phyloP scores from a whole-genome alignment of 176 grass and related monocot species.

The Triticum urartu region DNA sequence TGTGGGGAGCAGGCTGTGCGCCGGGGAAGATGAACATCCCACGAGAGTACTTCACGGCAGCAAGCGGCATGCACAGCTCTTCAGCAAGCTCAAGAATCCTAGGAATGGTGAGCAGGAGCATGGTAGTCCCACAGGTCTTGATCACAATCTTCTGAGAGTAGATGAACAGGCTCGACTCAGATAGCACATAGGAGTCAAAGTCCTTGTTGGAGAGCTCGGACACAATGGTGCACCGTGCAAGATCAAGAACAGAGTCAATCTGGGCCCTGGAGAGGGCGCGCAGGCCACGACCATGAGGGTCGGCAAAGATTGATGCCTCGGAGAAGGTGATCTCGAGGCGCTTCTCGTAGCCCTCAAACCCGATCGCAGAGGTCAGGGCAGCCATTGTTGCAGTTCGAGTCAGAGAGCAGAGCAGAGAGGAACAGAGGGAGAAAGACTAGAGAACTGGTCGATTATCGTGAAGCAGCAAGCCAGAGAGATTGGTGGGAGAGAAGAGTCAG shows the following conservation, averaged over 20 bases:
- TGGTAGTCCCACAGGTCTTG: conserved; percentile 83
- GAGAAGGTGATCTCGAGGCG: conserved; percentile 73
- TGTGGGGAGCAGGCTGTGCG: conserved; percentile 72
- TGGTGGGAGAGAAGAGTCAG: conserved; percentile 37
- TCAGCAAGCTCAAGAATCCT: conserved; percentile 73
- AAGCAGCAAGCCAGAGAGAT: conserved; percentile 71
- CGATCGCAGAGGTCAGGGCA: conserved; percentile 47
- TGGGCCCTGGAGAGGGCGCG: conserved; percentile 69
- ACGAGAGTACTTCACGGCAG: conserved; percentile 72
- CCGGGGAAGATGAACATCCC: conserved; percentile 70
- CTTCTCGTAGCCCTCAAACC: conserved; percentile 82
- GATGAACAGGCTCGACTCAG: conserved; percentile 80
- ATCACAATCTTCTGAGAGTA: conserved; percentile 65
- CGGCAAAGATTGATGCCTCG: conserved; percentile 50
- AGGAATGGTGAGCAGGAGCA: conserved; percentile 72
- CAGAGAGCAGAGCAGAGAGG: conserved; percentile 30
- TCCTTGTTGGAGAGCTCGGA: conserved; percentile 74
- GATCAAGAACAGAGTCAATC: conserved; percentile 74
- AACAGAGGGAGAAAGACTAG: conserved; percentile 31
- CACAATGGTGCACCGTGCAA: conserved; percentile 78
- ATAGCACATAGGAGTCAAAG: conserved; percentile 72
- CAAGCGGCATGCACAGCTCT: conserved; percentile 58
- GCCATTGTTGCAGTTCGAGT: conserved; percentile 49
- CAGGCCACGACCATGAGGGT: conserved; percentile 54
- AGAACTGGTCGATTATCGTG: conserved; percentile 48